Evolutionary conservation across 1,284 basidiomycete genomes (phyloP).

Genomic region (Neonothopanus nambi): DNA sequence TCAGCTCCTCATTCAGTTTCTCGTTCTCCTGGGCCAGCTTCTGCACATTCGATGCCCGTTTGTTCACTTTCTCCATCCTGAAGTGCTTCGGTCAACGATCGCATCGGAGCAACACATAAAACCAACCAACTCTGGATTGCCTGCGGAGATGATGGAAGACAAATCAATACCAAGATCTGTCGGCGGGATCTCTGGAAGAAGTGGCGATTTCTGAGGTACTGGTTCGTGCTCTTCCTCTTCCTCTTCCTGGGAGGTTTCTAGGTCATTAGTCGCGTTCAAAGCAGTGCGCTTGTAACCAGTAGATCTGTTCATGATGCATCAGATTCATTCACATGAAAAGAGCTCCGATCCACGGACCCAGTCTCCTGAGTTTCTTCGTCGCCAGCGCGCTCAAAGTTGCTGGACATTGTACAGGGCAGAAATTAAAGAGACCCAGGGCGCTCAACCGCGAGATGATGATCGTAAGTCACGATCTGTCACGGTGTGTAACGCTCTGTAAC

Average conservation of each 20-base stretch:
- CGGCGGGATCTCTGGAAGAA: constrained; percentile 56
- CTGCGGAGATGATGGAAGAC: constrained; percentile 43
- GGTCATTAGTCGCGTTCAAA: neutral
- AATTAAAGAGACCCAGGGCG: no score
- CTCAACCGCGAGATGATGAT: no score
- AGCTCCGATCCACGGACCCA: no score
- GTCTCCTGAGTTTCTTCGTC: no score
- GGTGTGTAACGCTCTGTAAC: no score
- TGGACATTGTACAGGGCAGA: neutral
- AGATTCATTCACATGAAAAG: no score
- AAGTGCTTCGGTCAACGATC: constrained; percentile 24
- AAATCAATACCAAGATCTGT: constrained; percentile 52
- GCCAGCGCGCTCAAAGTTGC: neutral
- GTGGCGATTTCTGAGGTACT: constrained; percentile 19
- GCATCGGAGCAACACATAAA: constrained; percentile 22
- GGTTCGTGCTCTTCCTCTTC: neutral
- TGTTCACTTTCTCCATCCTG: constrained; percentile 65
- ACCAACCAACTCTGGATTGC: constrained; percentile 14
- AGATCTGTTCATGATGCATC: no score
- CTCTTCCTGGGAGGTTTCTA: neutral
- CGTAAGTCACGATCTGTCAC: no score
- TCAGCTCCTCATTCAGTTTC: constrained; percentile 70
- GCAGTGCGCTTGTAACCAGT: neutral
- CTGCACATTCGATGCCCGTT: constrained; percentile 73
- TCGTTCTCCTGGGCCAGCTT: constrained; percentile 77